Base-by-base conservation (phyloP, 2,329 filamentous ascomycete species). In the Cladophialophora yegresii region DNA sequence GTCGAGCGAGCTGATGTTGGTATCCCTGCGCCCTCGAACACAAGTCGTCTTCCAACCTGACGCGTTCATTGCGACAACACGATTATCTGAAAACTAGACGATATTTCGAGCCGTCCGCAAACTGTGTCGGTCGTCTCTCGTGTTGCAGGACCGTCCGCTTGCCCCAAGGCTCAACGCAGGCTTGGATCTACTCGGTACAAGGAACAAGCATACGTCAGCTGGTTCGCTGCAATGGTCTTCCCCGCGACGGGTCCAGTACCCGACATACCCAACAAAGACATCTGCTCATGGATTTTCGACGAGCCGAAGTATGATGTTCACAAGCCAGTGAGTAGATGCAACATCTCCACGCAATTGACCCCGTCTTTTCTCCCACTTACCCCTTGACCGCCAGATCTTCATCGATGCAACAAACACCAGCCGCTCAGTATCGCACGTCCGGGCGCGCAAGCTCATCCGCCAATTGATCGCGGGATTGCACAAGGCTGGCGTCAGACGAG, bases 211-310 rank as follows among this genome's bases (percentile, higher is more conserved):
- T 28, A 28, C 26, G 26, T 28, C 26, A 6, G 26, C 26, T 28
- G 26, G 6, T 3, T 28, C 26, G 26, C 30, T 22, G 33, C 16
- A 2, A 57, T 62, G 60, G 62, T 61, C n/a, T 61, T 64, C 16
- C 45, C 59, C 16, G 40, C 54, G 51, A 36, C 59, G 4, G 40
- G 54, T 3, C 22, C 49, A 7, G 56, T 45, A 12, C 59, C 85
- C 36, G 80, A 83, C 0, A 78, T 77, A 23, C 79, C 64, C 4
- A 67, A 53, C 12, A 67, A 80, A 58, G 84, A 86, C 68, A 71
- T 86, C n/a, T 63, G 84, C 13, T 84, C 82, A 3, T 86, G 81
- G 77, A 80, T 82, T 4, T 85, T 85, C 67, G 81, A 83, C 50
- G 71, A 81, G 2, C 76, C 80, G 4, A 67, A 66, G 0, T 84